Conservation (phyloP, 768 basidiomycete species). For the Kwoniella heveanensis region DNA sequence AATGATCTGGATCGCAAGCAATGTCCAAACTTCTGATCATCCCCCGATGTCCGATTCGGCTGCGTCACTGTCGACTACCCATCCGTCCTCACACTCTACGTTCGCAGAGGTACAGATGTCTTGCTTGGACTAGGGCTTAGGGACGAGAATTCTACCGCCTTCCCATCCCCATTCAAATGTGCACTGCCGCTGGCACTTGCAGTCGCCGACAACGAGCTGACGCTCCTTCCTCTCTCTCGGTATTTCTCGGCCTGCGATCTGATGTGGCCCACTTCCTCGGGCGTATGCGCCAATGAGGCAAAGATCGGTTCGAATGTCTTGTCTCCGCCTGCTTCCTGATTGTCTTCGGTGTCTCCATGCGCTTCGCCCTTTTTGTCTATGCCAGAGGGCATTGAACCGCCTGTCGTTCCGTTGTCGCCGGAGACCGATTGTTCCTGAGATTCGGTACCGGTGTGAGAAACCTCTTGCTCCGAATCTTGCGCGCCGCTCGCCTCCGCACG, state of each 20-base stretch:
- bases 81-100: too few relatives aligned
- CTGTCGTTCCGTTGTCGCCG: too few relatives aligned
- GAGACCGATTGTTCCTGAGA: too few relatives aligned
- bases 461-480: background rate
- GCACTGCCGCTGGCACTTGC: background rate
- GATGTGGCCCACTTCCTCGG: conserved; percentile 44
- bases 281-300: conserved; percentile 45
- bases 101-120: conserved; percentile 14
- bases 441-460: too few relatives aligned
- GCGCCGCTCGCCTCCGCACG: background rate
- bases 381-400: too few relatives aligned
- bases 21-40: too few relatives aligned
- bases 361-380: too few relatives aligned
- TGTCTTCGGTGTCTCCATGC: too few relatives aligned
- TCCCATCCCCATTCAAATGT: conserved; percentile 4
- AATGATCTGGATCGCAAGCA: background rate
- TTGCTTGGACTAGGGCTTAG: conserved; percentile 21
- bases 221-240: conserved; percentile 14
- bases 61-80: too few relatives aligned
- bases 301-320: conserved; percentile 32
- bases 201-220: conserved; percentile 7
- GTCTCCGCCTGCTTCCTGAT: background rate
- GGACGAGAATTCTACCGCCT: conserved; percentile 6
- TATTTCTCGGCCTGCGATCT: background rate
- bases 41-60: too few relatives aligned